Evolutionary conservation across 441 rosid genomes (phyloP), one percentile per base, ranked within the genome.

Genomic region (Brassica hybrid): DNA sequence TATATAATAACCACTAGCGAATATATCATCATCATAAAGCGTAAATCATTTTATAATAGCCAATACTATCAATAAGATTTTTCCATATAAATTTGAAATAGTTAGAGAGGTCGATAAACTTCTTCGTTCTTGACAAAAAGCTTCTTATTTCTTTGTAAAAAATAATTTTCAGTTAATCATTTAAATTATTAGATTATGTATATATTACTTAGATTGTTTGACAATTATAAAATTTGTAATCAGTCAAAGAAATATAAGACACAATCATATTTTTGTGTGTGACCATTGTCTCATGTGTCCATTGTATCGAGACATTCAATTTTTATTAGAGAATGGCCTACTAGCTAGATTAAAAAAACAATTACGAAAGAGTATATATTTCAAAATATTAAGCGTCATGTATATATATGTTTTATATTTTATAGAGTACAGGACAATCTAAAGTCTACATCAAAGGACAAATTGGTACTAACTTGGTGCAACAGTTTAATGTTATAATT

Each of bases 391-490:
- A 54, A 23, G 19, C 4, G 17, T 21, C 16, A 38, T 27, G 12
- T 25, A 57, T n/a, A n/a, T n/a, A n/a, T 43, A 43, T 27, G 45
- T 43, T 45, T 18, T 45, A 32, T 13, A 59, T 36, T 63, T 32
- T 32, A 12, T 17, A 10, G 38, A 59, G 27, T 67, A 59, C 38
- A 45, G 5, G 62, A 74, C 17, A 57, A 56, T 74, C 17, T 38
- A 2, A 56, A 58, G 43, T 38, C 30, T 66, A 25, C 12, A 19
- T 27, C 48, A 8, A 23, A 8, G 52, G 45, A 67, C 66, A 8
- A 45, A 58, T 67, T 25, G 14, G 34, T 27, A 74, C 13, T 27
- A 21, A 17, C 48, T 71, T 45, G 72, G 41, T 30, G 43, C 36
- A 56, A 56, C 45, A 27, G n/a, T 0, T 11, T 30, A 27, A 13